These are phyloP conservation scores for Cladophialophora bantiana DNA, from an alignment of 2,329 filamentous ascomycete genomes.

Conservation along the genomic window DNA sequence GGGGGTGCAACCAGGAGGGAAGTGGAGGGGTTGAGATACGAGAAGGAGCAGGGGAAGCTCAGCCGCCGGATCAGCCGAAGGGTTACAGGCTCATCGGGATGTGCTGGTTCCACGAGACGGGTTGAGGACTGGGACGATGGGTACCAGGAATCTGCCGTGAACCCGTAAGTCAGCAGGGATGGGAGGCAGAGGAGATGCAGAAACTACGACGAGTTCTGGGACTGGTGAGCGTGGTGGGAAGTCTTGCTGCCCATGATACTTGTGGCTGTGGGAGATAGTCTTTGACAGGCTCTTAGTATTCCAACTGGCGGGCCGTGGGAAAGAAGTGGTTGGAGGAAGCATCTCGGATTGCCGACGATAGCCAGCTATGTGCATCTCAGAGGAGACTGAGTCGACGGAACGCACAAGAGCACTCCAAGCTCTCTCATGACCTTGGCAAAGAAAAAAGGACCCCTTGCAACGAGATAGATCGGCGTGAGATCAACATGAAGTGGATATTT, in stretches of 20 bases:
- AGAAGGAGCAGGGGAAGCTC: constrained; percentile 27
- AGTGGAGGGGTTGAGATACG: constrained; percentile 43
- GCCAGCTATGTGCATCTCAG: not conserved
- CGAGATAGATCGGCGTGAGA: not conserved
- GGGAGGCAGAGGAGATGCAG: not conserved
- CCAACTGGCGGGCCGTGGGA: not conserved
- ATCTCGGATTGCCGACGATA: not conserved
- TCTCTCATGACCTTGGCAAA: not conserved
- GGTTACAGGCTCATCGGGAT: not conserved
- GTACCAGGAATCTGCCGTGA: constrained; percentile 24
- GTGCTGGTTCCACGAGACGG: constrained; percentile 7
- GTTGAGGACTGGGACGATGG: constrained; percentile 31
- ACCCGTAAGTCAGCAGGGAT: constrained; percentile 11
- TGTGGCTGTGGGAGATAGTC: not conserved
- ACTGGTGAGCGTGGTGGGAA: not conserved
- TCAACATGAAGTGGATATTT: not conserved
- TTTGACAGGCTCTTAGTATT: not conserved
- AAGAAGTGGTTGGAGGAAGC: not conserved
- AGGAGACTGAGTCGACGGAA: not conserved
- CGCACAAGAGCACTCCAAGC: not conserved
- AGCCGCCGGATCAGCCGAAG: constrained; percentile 26
- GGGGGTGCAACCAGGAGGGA: constrained; percentile 47
- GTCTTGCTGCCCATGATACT: not conserved
- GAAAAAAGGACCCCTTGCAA: not conserved
- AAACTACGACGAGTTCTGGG: not conserved